These are phyloP conservation scores for Meyerozyma smithsonii DNA, from an alignment of 1,139 yeast species.

Conservation along the genomic window DNA sequence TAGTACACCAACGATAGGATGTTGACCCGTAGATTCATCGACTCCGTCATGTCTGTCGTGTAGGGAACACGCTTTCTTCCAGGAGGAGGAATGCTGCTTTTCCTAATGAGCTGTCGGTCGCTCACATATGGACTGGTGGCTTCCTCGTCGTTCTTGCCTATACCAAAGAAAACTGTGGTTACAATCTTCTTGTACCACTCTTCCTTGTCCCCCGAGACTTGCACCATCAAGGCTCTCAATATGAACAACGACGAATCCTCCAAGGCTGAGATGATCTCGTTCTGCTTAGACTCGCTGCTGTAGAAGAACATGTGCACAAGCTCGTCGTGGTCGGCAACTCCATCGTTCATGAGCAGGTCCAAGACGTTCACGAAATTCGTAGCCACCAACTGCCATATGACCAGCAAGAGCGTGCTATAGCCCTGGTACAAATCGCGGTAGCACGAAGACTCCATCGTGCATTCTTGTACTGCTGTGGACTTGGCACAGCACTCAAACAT, in stretches of 20 bases:
- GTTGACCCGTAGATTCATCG: constrained; percentile 25
- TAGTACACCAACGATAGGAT: constrained; percentile 19
- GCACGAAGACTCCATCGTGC: constrained; percentile 15
- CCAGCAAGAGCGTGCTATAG: constrained; percentile 15
- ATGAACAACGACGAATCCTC: background rate
- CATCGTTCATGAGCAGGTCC: constrained; percentile 1
- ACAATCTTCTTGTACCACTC: constrained; percentile 32
- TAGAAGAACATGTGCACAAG: background rate
- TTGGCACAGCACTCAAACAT: constrained; percentile 30
- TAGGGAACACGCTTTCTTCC: background rate
- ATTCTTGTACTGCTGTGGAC: constrained; percentile 11
- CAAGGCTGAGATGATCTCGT: background rate
- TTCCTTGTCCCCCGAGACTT: constrained; percentile 2
- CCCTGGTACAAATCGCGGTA: constrained; percentile 22
- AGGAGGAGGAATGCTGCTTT: background rate
- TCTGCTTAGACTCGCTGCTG: background rate
- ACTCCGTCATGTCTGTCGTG: constrained; percentile 22
- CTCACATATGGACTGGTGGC: background rate
- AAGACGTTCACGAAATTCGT: constrained; percentile 15
- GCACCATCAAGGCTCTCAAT: background rate
- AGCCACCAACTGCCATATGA: constrained; percentile 21
- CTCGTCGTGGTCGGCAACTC: background rate
- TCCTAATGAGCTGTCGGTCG: background rate
- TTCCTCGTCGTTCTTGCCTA: constrained; percentile 11
- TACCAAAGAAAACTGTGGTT: constrained; percentile 27